phyloP scores from a whole-genome alignment of 1,139 yeast genomes.

The Lodderomyces oxycetoniae region DNA sequence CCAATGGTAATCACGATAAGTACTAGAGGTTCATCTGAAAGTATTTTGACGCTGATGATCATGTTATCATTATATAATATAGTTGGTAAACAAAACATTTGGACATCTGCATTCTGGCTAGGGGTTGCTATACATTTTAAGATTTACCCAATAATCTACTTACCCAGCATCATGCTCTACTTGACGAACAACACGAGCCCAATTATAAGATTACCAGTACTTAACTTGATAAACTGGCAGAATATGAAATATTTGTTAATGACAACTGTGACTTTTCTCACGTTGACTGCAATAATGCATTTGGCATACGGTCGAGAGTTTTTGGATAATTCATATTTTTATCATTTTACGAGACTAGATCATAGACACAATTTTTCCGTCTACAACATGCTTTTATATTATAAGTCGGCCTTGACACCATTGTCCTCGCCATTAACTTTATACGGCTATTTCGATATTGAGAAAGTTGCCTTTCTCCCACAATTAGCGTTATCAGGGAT shows the following conservation, averaged over 20 bases:
- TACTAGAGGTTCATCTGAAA: slow-evolving; percentile 92
- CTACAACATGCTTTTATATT: slow-evolving; percentile 74
- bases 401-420: slow-evolving; percentile 40
- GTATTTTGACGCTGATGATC: slow-evolving; percentile 74
- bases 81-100: slow-evolving; percentile 23
- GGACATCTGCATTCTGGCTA: slow-evolving; percentile 57
- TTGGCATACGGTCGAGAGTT: slow-evolving; percentile 67
- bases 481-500: slow-evolving; percentile 62
- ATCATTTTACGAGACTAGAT: slow-evolving; percentile 78
- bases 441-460: slow-evolving; percentile 23
- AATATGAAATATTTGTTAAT: slow-evolving; percentile 45
- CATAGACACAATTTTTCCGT: slow-evolving; percentile 94
- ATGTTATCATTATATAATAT: slow-evolving; percentile 54
- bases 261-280: slow-evolving; percentile 38
- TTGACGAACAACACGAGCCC: slow-evolving; percentile 21
- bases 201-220: slow-evolving; percentile 23
- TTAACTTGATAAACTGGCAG: slow-evolving; percentile 37
- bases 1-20: slow-evolving; percentile 95
- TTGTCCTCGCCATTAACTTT: neutral
- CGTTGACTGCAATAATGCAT: slow-evolving; percentile 58
- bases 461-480: slow-evolving; percentile 71
- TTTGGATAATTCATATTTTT: slow-evolving; percentile 72
- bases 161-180: slow-evolving; percentile 47
- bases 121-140: slow-evolving; percentile 88
- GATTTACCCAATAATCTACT: slow-evolving; percentile 83